Conservation (phyloP, 306 rosid genomes). For the Malus asiatica region DNA sequence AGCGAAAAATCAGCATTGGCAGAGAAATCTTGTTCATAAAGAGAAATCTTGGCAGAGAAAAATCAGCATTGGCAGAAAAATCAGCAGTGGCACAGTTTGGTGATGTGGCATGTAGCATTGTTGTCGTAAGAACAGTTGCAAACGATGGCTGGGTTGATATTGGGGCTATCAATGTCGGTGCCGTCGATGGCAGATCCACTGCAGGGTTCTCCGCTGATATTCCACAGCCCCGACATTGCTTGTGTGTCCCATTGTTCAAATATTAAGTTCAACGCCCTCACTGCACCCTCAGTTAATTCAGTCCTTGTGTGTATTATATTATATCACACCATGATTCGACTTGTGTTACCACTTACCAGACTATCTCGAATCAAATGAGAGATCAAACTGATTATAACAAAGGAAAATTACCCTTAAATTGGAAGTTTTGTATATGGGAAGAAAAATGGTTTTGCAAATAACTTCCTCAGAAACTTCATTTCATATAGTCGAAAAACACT, state of each 20-base stretch:
- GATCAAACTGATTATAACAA: too few species aligned
- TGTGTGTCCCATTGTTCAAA: conserved; percentile 6
- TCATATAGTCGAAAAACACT: too few species aligned
- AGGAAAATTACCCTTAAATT: too few species aligned
- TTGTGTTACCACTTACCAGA: too few species aligned
- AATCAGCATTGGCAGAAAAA: neutral
- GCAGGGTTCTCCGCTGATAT: conserved; percentile 24
- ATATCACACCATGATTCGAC: too few species aligned
- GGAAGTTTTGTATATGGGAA: too few species aligned
- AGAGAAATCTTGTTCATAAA: neutral
- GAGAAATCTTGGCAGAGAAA: too few species aligned
- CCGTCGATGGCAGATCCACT: conserved; percentile 3
- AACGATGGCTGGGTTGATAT: neutral
- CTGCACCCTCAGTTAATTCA: too few species aligned
- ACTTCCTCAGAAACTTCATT: neutral
- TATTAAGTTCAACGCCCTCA: too few species aligned
- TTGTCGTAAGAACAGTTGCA: conserved; percentile 5
- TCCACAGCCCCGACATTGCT: neutral
- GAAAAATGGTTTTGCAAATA: neutral
- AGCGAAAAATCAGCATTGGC: neutral
- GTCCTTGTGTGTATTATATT: too few species aligned
- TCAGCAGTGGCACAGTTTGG: conserved; percentile 9
- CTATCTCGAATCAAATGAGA: too few species aligned
- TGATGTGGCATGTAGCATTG: conserved; percentile 17
- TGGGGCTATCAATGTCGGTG: neutral